Base-by-base conservation (phyloP, 2,329 filamentous ascomycete species). In the Chaetomium globosum region DNA sequence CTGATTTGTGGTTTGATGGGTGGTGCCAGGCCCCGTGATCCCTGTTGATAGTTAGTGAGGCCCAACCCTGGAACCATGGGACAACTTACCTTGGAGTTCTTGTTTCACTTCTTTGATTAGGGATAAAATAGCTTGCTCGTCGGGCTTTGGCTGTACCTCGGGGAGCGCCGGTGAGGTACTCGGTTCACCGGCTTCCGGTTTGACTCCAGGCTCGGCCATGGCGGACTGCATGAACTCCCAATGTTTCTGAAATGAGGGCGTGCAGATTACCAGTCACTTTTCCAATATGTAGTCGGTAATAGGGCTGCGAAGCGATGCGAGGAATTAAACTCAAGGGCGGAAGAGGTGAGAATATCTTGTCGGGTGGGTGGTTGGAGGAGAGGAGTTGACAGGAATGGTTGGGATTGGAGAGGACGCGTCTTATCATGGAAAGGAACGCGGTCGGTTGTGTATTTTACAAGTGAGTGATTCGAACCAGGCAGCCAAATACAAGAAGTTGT, bases 131-230 rank as follows among this genome's bases (percentile, higher is more conserved):
- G 7, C 26, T 8, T 6, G 16, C 3, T 33, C 9, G 30, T 26
- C 28, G 30, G 56, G 28, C 6, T 26, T 30, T 19, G 13, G n/a
- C 3, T 31, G 51, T 12, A 23, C 43, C 16, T 9, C 28, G 1
- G 46, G 28, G 26, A 19, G 30, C 16, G 16, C 13, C 16, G 7
- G 26, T 6, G 9, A 7, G 43, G n/a, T 5, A 19, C 36, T 4
- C 21, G 10, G 2, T 8, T 56, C 33, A 12, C 31, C 53, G n/a
- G 57, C 30, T 16, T 59, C 57, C 57, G 26, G 43, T 30, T 59
- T 59, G 43, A 51, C 23, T n/a, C 28, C 6, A 19, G 28, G 43
- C 28, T 5, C 1, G 16, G 31, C 28, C 51, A 53, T 53, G 13
- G 13, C 31, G 26, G 13, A 26, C 2, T 26, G 26, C 7, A 4